Evolutionary conservation across 2,329 filamentous ascomycete genomes (phyloP).

Genomic region (Fusarium dimerum): DNA sequence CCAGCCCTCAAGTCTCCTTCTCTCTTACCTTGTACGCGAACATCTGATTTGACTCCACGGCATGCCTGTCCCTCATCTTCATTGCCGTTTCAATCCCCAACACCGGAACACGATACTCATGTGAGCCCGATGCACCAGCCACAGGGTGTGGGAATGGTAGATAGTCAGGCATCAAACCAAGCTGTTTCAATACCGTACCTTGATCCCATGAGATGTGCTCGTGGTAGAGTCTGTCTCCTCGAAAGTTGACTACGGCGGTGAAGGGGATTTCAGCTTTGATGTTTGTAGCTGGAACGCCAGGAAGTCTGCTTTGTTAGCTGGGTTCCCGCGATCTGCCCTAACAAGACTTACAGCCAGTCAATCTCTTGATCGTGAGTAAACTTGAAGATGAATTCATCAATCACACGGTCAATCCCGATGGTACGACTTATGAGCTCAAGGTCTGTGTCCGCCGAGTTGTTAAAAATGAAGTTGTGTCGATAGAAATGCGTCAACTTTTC

Average conservation of each 20-base stretch:
- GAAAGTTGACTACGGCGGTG: slow-evolving; percentile 62
- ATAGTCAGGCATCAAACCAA: slow-evolving; percentile 59
- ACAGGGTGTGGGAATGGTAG: slow-evolving; percentile 62
- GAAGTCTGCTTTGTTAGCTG: slow-evolving; percentile 37
- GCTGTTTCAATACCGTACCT: slow-evolving; percentile 60
- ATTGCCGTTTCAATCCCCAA: slow-evolving; percentile 32
- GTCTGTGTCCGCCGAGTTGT: slow-evolving; percentile 66
- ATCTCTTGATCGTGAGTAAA: slow-evolving; percentile 64
- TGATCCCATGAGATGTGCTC: slow-evolving; percentile 73
- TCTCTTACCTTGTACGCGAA: slow-evolving; percentile 28
- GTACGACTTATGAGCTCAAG: slow-evolving; percentile 73
- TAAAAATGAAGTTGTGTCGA: slow-evolving; percentile 72
- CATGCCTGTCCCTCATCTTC: slow-evolving; percentile 35
- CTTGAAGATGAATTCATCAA: slow-evolving; percentile 69
- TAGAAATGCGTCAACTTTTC: slow-evolving; percentile 67
- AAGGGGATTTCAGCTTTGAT: slow-evolving; percentile 58
- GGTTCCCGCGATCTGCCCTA: not conserved
- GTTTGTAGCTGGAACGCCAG: slow-evolving; percentile 57
- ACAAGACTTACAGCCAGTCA: slow-evolving; percentile 64
- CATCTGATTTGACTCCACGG: slow-evolving; percentile 35
- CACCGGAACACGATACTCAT: slow-evolving; percentile 36
- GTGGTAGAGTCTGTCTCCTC: slow-evolving; percentile 64
- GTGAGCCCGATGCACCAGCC: slow-evolving; percentile 29
- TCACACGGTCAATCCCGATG: slow-evolving; percentile 68
- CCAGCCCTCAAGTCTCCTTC: not conserved